phyloP scores from a whole-genome alignment of 1,284 basidiomycete species.

The Fomitopsis pinicola region DNA sequence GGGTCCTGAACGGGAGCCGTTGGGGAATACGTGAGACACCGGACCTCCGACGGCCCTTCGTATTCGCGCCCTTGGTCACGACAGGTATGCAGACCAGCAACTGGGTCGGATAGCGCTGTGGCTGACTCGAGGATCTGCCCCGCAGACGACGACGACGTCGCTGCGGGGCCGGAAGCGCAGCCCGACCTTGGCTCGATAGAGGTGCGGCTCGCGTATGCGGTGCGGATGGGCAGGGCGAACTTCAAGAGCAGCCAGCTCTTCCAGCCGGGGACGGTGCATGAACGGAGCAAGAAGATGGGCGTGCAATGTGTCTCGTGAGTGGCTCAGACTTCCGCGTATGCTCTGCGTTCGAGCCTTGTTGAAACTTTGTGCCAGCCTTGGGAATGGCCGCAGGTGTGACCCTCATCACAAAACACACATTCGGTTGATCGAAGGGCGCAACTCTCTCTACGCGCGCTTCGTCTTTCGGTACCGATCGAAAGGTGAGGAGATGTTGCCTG shows the following conservation, averaged over 20 bases:
- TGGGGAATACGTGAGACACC: not conserved
- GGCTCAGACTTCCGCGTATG: not conserved
- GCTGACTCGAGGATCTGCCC: not conserved
- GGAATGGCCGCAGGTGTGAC: not conserved
- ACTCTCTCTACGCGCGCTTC: not conserved
- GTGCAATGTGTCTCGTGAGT: slow-evolving; percentile 14
- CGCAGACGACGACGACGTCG: not conserved
- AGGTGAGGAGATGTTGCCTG: not conserved
- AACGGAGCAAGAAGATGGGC: slow-evolving; percentile 13
- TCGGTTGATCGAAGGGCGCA: not conserved
- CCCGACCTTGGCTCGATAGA: slow-evolving; percentile 1
- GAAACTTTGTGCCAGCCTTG: not conserved
- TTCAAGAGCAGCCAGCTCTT: not conserved
- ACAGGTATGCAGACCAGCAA: not conserved
- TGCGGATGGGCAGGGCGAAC: not conserved
- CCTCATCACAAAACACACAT: not conserved
- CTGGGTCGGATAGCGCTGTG: too few species aligned
- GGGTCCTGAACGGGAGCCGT: not conserved
- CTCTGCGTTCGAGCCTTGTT: not conserved
- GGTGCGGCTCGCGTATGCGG: not conserved
- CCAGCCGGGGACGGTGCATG: slow-evolving; percentile 8
- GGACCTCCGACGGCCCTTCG: not conserved
- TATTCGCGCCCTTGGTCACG: slow-evolving; percentile 4
- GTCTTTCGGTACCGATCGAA: slow-evolving; percentile 8
- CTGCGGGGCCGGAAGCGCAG: not conserved